Percentiles rank a stretch among this genome's conserved stretches.
These are phyloP conservation scores for Starmera amethionina DNA, from an alignment of 805 yeast genomes.

Conservation along the genomic window DNA sequence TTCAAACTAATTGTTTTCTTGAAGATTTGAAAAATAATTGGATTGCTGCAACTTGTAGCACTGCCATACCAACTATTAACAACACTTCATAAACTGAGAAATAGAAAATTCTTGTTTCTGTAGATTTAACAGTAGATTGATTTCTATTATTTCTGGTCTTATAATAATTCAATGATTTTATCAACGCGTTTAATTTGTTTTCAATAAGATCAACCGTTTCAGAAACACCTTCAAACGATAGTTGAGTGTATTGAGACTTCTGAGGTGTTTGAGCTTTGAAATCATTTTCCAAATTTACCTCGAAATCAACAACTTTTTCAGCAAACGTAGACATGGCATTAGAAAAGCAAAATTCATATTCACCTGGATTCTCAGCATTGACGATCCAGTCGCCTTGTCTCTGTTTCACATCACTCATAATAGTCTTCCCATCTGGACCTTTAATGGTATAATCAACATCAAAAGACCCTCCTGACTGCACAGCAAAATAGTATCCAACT, in stretches of 20 bases:
- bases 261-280: slow-evolving; percentile 21
- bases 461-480: slow-evolving; percentile 58
- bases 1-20: slow-evolving; percentile 41
- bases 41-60: slow-evolving; percentile 55
- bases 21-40: slow-evolving; percentile 66
- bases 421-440: slow-evolving; percentile 41
- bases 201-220: slow-evolving; percentile 49
- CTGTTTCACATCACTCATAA: slow-evolving; percentile 41
- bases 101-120: slow-evolving; percentile 74
- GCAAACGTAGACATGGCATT: slow-evolving; percentile 60
- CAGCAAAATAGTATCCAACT: slow-evolving; percentile 63
- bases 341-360: slow-evolving; percentile 57
- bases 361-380: slow-evolving; percentile 46
- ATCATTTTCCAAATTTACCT: slow-evolving; percentile 43
- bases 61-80: slow-evolving; percentile 68
- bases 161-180: slow-evolving; percentile 65
- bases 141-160: slow-evolving; percentile 86
- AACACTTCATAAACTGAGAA: slow-evolving; percentile 64
- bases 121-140: slow-evolving; percentile 75
- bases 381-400: slow-evolving; percentile 56
- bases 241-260: slow-evolving; percentile 41
- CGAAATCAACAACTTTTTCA: slow-evolving; percentile 62
- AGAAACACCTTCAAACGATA: slow-evolving; percentile 29
- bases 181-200: slow-evolving; percentile 43
- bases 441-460: slow-evolving; percentile 55